Percentiles rank a stretch among this genome's conserved stretches.
Evolutionary conservation across 1,139 yeast genomes (phyloP).

Genomic region (Citeromyces hawaiiensis): DNA sequence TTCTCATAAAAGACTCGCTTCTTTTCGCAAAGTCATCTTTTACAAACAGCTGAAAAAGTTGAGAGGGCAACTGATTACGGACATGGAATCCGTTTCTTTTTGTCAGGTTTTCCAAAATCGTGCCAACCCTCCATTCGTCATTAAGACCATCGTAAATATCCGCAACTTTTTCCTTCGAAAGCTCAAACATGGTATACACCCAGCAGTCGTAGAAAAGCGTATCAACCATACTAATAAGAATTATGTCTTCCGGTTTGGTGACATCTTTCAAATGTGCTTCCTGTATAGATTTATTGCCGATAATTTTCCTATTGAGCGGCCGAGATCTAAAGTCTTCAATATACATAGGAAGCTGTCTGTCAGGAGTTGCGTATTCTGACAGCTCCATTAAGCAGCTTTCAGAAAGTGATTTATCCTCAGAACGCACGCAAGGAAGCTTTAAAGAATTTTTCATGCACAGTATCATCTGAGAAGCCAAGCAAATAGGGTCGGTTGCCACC

Average conservation of each 20-base stretch:
- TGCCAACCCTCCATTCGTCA: background rate
- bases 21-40: background rate
- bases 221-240: constrained; percentile 23
- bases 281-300: constrained; percentile 5
- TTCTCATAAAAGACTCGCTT: background rate
- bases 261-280: constrained; percentile 5
- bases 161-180: background rate
- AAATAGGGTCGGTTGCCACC: constrained; percentile 32
- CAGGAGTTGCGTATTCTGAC: constrained; percentile 26
- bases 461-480: constrained; percentile 22
- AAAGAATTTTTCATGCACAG: constrained; percentile 22
- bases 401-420: background rate
- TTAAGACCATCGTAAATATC: constrained; percentile 1
- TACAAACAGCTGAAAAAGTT: background rate
- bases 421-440: constrained; percentile 16
- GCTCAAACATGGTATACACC: constrained; percentile 13
- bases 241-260: constrained; percentile 8
- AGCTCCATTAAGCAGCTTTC: constrained; percentile 10
- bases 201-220: constrained; percentile 26
- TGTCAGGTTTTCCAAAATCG: background rate
- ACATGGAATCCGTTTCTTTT: constrained; percentile 2
- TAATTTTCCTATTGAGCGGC: constrained; percentile 15
- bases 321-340: constrained; percentile 23
- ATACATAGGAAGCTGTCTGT: constrained; percentile 28
- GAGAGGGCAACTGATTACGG: constrained; percentile 1